Conservation (phyloP, 1,284 basidiomycete species). For the Ustilago cynodontis region DNA sequence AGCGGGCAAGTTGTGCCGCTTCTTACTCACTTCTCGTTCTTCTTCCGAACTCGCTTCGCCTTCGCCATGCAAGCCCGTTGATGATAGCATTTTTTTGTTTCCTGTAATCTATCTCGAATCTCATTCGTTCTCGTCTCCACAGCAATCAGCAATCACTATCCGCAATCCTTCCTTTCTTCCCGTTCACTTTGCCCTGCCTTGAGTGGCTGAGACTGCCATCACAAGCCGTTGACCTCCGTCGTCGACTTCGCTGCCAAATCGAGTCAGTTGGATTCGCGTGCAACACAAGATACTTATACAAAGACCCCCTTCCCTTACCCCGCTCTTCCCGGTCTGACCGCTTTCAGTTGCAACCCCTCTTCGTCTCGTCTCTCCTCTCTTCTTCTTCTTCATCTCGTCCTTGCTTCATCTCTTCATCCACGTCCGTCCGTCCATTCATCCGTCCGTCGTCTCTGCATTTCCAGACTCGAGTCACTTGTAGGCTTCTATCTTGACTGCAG, state of each 20-base stretch:
- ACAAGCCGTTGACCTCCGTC: neutral
- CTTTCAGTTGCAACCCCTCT: neutral
- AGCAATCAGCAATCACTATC: slow-evolving; percentile 13
- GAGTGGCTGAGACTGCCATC: neutral
- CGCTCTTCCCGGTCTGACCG: neutral
- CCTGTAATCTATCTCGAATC: slow-evolving; percentile 33
- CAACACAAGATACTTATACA: slow-evolving; percentile 5
- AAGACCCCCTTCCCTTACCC: slow-evolving; percentile 64
- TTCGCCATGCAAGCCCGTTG: neutral
- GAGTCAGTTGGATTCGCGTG: slow-evolving; percentile 8
- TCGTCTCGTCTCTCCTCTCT: slow-evolving; percentile 74
- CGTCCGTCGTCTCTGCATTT: slow-evolving; percentile 28
- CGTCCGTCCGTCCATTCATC: slow-evolving; percentile 42
- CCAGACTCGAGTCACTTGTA: slow-evolving; percentile 19
- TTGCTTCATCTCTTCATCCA: slow-evolving; percentile 68
- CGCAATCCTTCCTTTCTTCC: neutral
- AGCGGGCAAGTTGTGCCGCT: neutral
- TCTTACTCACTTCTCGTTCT: neutral
- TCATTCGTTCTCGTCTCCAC: slow-evolving; percentile 26
- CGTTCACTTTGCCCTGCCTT: neutral
- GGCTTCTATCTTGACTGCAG: neutral
- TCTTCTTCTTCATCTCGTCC: slow-evolving; percentile 75
- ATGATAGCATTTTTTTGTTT: neutral
- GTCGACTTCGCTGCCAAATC: neutral
- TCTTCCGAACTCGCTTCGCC: neutral